A percentile compares a stretch with the other conserved stretches of the same genome.
These are phyloP conservation scores for Beauveria australis DNA, from an alignment of 2,329 filamentous ascomycete species.

Conservation along the genomic window DNA sequence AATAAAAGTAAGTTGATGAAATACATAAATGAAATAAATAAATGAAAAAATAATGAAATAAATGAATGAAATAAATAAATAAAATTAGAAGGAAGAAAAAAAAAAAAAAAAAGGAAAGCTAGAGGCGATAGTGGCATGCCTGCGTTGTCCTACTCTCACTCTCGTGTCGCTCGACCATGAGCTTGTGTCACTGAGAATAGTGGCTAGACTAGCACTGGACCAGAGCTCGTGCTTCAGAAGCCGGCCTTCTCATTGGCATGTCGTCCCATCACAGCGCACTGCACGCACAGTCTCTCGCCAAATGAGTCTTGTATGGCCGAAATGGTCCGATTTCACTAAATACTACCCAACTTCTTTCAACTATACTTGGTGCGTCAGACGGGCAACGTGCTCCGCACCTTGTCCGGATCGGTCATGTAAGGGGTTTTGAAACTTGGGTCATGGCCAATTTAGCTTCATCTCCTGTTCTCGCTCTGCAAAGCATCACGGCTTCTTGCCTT, in stretches of 20 bases:
- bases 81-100: neutral
- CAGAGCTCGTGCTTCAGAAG: neutral
- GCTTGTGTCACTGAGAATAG: neutral
- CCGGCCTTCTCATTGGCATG: neutral
- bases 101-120: neutral
- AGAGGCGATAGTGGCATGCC: neutral
- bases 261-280: neutral
- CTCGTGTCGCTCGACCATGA: neutral
- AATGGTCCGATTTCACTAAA: neutral
- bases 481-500: neutral
- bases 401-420: neutral
- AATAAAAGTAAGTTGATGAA: neutral
- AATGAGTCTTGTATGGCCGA: neutral
- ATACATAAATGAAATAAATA: neutral
- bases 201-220: neutral
- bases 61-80: neutral
- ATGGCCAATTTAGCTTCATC: neutral
- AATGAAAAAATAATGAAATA: neutral
- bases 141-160: neutral
- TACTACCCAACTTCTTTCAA: neutral
- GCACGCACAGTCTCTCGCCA: neutral
- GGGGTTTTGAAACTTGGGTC: neutral
- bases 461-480: neutral
- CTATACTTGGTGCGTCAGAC: too few relatives aligned
- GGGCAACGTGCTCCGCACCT: too few relatives aligned